Conservation (phyloP, 129 eudicot genomes). For the Pseudognaphalium luteoalbum region DNA sequence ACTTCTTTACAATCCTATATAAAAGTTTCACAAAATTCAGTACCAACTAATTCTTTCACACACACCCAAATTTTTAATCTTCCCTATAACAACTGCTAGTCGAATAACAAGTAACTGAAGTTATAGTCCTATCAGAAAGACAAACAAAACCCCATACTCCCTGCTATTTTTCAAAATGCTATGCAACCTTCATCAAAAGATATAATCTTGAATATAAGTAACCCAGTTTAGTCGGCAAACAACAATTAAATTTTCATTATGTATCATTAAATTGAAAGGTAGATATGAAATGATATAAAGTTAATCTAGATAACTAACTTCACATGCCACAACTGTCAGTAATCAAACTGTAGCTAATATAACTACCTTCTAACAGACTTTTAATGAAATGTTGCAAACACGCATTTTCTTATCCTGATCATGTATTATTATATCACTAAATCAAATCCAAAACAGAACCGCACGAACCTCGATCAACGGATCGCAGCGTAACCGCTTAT, state of each 20-base stretch:
- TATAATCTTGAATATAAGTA: background rate
- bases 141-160: background rate
- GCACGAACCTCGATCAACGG: conserved; percentile 58
- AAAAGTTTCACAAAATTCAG: conserved; percentile 19
- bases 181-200: background rate
- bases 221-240: background rate
- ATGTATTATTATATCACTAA: background rate
- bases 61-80: background rate
- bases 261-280: background rate
- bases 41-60: conserved; percentile 7
- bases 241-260: too few relatives aligned
- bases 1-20: conserved; percentile 71
- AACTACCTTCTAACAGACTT: background rate
- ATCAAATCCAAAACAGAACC: background rate
- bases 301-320: background rate
- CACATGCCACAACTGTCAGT: background rate
- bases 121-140: background rate
- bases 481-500: conserved; percentile 71
- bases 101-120: background rate
- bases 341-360: background rate
- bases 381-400: too few relatives aligned
- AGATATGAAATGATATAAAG: background rate
- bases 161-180: background rate
- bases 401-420: background rate
- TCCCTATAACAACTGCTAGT: background rate